These are phyloP conservation scores for Mycosphaerella arachidis DNA, from an alignment of 2,329 filamentous ascomycete genomes.

Conservation along the genomic window DNA sequence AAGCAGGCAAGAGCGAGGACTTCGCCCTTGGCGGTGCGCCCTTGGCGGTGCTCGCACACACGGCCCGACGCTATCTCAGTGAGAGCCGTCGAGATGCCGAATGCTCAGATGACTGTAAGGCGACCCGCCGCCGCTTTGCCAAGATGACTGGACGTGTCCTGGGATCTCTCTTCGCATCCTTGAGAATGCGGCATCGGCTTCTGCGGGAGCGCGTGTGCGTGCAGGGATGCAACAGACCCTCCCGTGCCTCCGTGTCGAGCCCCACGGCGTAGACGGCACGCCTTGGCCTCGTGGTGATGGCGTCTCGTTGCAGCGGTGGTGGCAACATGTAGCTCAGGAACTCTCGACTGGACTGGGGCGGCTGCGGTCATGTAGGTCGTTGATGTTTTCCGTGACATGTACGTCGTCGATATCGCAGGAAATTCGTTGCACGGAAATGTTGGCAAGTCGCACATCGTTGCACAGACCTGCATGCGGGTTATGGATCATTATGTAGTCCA, in stretches of 20 bases:
- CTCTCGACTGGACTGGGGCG: too few species aligned
- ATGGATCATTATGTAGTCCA: neutral
- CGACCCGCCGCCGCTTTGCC: neutral
- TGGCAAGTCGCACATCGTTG: neutral
- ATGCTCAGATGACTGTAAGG: neutral
- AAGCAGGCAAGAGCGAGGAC: neutral
- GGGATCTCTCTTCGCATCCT: neutral
- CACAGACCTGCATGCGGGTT: neutral
- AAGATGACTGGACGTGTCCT: neutral
- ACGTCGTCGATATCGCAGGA: too few species aligned
- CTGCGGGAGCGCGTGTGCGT: neutral
- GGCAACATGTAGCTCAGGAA: neutral
- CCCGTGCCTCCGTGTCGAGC: neutral
- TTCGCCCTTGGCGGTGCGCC: neutral
- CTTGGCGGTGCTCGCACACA: neutral
- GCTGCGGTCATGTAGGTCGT: neutral
- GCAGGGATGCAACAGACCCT: neutral
- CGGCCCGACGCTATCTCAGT: neutral
- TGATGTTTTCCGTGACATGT: neutral
- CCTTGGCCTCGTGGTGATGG: neutral
- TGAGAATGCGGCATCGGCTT: neutral
- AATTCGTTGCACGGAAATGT: neutral
- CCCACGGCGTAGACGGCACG: neutral
- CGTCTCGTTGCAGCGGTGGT: neutral
- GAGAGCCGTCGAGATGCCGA: neutral